A percentile compares a stretch with the other conserved stretches of the same genome.
Conservation (phyloP, 2,329 filamentous ascomycete genomes). For the Acephala macrosclerotiorum region DNA sequence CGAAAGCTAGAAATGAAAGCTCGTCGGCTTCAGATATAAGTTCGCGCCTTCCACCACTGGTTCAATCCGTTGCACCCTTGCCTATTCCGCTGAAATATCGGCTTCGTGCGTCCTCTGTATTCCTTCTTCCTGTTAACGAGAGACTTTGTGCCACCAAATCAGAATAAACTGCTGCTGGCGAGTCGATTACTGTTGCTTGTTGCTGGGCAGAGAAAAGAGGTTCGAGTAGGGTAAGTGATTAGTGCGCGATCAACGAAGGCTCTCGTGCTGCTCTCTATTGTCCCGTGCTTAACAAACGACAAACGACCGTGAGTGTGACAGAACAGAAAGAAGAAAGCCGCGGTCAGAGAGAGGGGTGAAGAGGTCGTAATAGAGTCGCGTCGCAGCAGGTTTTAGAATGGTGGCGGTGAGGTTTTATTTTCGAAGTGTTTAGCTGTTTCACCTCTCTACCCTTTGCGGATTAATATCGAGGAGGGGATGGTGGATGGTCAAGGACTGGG, state of each 20-base stretch:
- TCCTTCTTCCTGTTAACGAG: constrained; percentile 37
- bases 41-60: constrained; percentile 18
- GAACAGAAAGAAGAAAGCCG: constrained; percentile 20
- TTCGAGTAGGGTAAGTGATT: constrained; percentile 10
- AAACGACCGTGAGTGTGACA: background rate
- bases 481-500: constrained; percentile 11
- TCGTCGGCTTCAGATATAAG: constrained; percentile 23
- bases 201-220: constrained; percentile 11
- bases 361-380: constrained; percentile 10
- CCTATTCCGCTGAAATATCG: constrained; percentile 21
- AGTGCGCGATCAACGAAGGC: constrained; percentile 13
- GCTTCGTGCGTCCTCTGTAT: constrained; percentile 37
- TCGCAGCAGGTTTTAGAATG: constrained; percentile 17
- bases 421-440: constrained; percentile 17
- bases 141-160: constrained; percentile 40
- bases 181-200: constrained; percentile 29
- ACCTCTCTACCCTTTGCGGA: background rate
- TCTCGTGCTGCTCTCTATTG: constrained; percentile 14
- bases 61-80: constrained; percentile 21
- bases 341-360: constrained; percentile 38
- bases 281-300: constrained; percentile 5
- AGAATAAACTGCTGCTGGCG: constrained; percentile 38
- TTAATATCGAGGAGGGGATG: constrained; percentile 31
- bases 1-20: background rate
- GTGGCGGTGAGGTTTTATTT: constrained; percentile 40